A percentile compares a stretch with the other conserved stretches of the same genome.
phyloP scores from a whole-genome alignment of 2,329 filamentous ascomycete species.

The Fusarium xylarioides region DNA sequence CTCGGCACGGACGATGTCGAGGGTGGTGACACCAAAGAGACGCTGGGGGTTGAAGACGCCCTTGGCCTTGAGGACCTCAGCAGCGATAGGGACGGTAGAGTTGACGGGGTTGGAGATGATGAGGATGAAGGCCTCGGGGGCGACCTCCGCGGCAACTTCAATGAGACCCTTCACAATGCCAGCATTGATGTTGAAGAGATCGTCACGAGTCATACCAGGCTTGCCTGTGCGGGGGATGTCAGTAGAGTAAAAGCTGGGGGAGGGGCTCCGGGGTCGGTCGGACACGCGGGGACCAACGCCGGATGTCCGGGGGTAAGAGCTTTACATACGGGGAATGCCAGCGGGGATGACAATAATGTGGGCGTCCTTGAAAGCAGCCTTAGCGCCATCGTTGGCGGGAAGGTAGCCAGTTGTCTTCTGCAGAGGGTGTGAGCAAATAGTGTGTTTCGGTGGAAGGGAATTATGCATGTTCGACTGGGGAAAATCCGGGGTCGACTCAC shows the following conservation, averaged over 20 bases:
- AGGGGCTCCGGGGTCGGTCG: constrained; percentile 28
- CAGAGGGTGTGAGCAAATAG: constrained; percentile 44
- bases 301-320: constrained; percentile 30
- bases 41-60: constrained; percentile 94
- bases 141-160: constrained; percentile 85
- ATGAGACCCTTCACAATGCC: constrained; percentile 96
- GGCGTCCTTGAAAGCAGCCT: constrained; percentile 88
- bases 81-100: constrained; percentile 97
- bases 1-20: constrained; percentile 97
- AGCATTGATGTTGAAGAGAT: constrained; percentile 99
- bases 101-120: constrained; percentile 99
- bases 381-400: constrained; percentile 84
- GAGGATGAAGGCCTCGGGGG: constrained; percentile 92
- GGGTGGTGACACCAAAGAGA: constrained; percentile 97
- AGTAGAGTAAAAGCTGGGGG: constrained; percentile 32
- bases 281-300: constrained; percentile 26
- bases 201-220: constrained; percentile 98
- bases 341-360: constrained; percentile 98
- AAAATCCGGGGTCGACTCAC: constrained; percentile 55
- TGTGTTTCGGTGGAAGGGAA: constrained; percentile 39
- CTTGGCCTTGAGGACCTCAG: constrained; percentile 94
- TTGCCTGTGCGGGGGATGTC: constrained; percentile 71
- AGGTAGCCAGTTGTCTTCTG: constrained; percentile 90
- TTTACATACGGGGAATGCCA: constrained; percentile 88
- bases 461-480: constrained; percentile 14